Evolutionary conservation across 1,284 basidiomycete genomes (phyloP).

Genomic region (Apiotrichum gracile): DNA sequence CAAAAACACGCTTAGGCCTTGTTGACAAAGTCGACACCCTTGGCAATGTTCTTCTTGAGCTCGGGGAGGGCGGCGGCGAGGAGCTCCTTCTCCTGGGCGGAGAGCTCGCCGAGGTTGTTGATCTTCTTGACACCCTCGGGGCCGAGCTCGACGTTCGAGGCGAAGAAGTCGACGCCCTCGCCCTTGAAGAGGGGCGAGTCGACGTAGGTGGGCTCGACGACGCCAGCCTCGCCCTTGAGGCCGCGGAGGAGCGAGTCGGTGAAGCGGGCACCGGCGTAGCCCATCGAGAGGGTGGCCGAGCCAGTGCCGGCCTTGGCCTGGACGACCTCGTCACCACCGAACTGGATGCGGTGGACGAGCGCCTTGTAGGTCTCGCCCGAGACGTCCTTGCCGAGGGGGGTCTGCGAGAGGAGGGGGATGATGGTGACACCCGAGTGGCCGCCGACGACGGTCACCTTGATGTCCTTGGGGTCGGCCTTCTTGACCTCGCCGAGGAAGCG

Average conservation of each 20-base stretch:
- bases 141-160: constrained; percentile 74
- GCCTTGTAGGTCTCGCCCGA: constrained; percentile 55
- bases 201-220: constrained; percentile 79
- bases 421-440: constrained; percentile 97
- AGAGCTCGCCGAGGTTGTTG: constrained; percentile 67
- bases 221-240: constrained; percentile 79
- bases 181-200: constrained; percentile 68
- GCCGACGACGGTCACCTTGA: constrained; percentile 78
- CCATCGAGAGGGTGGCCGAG: constrained; percentile 83
- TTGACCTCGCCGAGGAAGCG: constrained; percentile 85
- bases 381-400: constrained; percentile 56
- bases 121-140: constrained; percentile 85
- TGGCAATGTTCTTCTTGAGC: constrained; percentile 94
- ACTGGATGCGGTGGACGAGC: constrained; percentile 86
- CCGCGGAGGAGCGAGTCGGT: constrained; percentile 72
- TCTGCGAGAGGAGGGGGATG: constrained; percentile 91
- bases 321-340: constrained; percentile 87
- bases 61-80: constrained; percentile 83
- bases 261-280: constrained; percentile 81
- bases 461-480: constrained; percentile 57
- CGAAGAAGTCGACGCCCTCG: constrained; percentile 79
- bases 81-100: constrained; percentile 75
- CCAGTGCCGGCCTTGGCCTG: constrained; percentile 86
- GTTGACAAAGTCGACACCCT: constrained; percentile 73
- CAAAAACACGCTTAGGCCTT: not conserved